Evolutionary conservation across 2,329 filamentous ascomycete genomes (phyloP).

Genomic region (Botrytis cinerea): DNA sequence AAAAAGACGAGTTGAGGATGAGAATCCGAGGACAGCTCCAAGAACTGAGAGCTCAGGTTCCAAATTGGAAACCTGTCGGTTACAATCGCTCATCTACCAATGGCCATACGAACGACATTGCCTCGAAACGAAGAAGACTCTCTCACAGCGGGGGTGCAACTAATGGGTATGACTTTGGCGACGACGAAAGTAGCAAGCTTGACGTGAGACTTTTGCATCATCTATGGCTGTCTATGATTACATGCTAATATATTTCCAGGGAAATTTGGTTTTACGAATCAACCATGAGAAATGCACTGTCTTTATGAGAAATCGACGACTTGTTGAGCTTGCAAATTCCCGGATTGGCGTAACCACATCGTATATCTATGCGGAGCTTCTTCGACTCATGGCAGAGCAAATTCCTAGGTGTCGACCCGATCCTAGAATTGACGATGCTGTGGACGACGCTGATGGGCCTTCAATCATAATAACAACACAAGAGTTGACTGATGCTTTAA

Average conservation of each 20-base stretch:
- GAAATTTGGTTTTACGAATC: slow-evolving; percentile 71
- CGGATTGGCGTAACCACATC: slow-evolving; percentile 73
- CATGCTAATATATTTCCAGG: slow-evolving; percentile 50
- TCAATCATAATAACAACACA: slow-evolving; percentile 52
- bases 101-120: slow-evolving; percentile 34
- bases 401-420: slow-evolving; percentile 67
- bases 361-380: slow-evolving; percentile 73
- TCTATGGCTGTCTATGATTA: slow-evolving; percentile 21
- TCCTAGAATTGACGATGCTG: slow-evolving; percentile 49
- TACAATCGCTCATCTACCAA: slow-evolving; percentile 27
- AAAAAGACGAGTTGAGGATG: slow-evolving; percentile 62
- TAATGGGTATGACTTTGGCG: slow-evolving; percentile 44
- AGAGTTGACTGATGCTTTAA: slow-evolving; percentile 58
- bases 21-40: slow-evolving; percentile 56
- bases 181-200: slow-evolving; percentile 48
- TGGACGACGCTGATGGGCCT: slow-evolving; percentile 40
- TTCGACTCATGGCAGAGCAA: slow-evolving; percentile 70
- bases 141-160: slow-evolving; percentile 48
- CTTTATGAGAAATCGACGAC: slow-evolving; percentile 74
- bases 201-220: slow-evolving; percentile 50
- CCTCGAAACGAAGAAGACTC: slow-evolving; percentile 56
- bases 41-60: slow-evolving; percentile 51
- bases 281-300: slow-evolving; percentile 86
- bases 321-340: slow-evolving; percentile 72
- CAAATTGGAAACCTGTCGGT: slow-evolving; percentile 36